Base-by-base conservation (phyloP, 176 grass and related monocot species). In the Otatea glauca region DNA sequence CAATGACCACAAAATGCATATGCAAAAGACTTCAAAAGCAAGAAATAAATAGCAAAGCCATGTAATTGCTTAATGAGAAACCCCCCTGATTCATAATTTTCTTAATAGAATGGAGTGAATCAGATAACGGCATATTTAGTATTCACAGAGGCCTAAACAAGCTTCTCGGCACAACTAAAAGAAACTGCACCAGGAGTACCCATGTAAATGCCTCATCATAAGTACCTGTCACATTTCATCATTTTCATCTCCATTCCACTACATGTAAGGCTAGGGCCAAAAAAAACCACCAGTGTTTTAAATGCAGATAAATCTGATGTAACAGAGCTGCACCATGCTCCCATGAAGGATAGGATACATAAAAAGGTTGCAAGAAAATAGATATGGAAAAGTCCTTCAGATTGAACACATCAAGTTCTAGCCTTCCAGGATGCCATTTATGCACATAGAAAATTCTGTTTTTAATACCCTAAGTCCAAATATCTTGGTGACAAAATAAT, bases 141-240 rank as follows among this genome's bases (percentile, higher is more conserved):
- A 92, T 84, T 93, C 85, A 93, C 25, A 69, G 15, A 85, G 76
- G 78, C 73, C 77, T 70, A 85, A 67, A 88, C 91, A 77, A 79
- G 91, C 74, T 88, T 87, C 91, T 90, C 85, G 55, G 88, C 81
- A 88, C 88, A 93, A 82, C 85, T 88, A 72, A 82, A 56, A 41
- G 82, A 88, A 93, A 88, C 81, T 88, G 91, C 85, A 87, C 84
- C 84, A 75, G 61, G 84, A 90, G 85, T 85, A 90, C 85, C 88
- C 65, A 68, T 82, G 88, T 87, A 79, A 77, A 90, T 58, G 85
- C 53, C 81, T 86, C 45, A 9, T 93, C 88, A 90, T 90, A 93
- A 90, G 91, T 93, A 93, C 85, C 91, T 93, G 91, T 90, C 85
- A 72, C 78, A 78, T 66, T 93, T 93, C 91, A 85, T 93, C 88